Conservation (phyloP, 1,284 basidiomycete species). For the Omphalotus olearius region DNA sequence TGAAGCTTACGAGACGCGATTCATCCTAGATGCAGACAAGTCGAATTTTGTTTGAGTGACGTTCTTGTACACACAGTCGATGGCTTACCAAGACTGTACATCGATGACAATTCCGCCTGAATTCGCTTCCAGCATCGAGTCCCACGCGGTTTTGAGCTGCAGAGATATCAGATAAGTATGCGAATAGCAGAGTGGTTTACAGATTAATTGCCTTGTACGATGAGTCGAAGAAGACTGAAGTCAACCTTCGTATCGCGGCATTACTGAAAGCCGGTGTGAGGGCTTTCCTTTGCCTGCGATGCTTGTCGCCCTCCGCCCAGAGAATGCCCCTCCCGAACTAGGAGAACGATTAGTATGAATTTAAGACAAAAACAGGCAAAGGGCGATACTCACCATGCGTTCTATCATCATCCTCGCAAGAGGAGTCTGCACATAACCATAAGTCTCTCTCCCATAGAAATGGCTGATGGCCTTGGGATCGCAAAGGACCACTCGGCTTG, state of each 20-base stretch:
- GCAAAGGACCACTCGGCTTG: slow-evolving; percentile 36
- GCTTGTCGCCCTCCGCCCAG: slow-evolving; percentile 49
- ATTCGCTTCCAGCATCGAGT: slow-evolving; percentile 34
- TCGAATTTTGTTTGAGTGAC: too few species aligned
- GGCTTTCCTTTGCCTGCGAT: slow-evolving; percentile 42
- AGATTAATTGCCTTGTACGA: slow-evolving; percentile 40
- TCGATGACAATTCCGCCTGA: slow-evolving; percentile 40
- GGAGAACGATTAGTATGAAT: background rate
- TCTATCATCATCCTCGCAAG: slow-evolving; percentile 35
- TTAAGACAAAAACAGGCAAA: background rate
- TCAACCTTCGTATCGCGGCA: slow-evolving; percentile 32
- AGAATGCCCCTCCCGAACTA: slow-evolving; percentile 49
- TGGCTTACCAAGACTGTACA: slow-evolving; percentile 48
- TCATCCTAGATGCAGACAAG: slow-evolving; percentile 35
- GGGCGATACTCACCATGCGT: slow-evolving; percentile 31
- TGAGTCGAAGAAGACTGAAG: slow-evolving; percentile 37
- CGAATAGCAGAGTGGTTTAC: background rate
- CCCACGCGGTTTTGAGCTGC: slow-evolving; percentile 49
- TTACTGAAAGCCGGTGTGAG: slow-evolving; percentile 38
- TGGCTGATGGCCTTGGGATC: slow-evolving; percentile 55
- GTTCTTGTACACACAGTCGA: too few species aligned
- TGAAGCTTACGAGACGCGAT: slow-evolving; percentile 38
- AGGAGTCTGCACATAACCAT: slow-evolving; percentile 39
- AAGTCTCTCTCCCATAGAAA: slow-evolving; percentile 46
- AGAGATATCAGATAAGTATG: background rate